Evolutionary conservation across 768 basidiomycete species (phyloP).

Genomic region (Cubamyces sp.): DNA sequence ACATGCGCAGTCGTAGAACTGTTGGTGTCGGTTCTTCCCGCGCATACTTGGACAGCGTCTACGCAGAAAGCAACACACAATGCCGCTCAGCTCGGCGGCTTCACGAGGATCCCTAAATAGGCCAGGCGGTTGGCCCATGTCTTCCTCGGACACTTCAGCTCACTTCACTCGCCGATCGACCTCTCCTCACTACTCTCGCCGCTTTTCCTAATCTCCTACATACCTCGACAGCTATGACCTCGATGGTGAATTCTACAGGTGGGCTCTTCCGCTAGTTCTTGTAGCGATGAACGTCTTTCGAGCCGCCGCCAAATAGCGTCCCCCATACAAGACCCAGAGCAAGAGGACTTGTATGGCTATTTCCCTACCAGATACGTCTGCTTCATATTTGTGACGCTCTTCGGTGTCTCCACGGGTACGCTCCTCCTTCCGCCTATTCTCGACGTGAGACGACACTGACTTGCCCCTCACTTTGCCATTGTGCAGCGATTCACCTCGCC

Average conservation of each 20-base stretch:
- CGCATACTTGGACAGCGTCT: slow-evolving; percentile 10
- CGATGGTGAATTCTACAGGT: slow-evolving; percentile 9
- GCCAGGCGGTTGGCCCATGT: neutral
- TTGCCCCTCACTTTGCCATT: neutral
- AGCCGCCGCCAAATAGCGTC: neutral
- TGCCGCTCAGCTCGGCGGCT: slow-evolving; percentile 17
- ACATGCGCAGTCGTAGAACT: slow-evolving; percentile 6
- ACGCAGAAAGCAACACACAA: neutral
- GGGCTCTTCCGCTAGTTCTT: neutral
- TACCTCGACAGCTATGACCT: neutral
- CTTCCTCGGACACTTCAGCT: slow-evolving; percentile 10
- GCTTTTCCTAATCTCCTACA: neutral
- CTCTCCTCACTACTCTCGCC: neutral
- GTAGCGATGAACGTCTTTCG: neutral
- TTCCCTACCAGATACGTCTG: slow-evolving; percentile 12
- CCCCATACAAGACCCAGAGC: neutral
- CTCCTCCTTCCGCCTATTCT: neutral
- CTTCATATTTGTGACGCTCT: slow-evolving; percentile 23
- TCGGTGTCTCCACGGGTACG: slow-evolving; percentile 26
- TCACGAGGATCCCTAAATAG: slow-evolving; percentile 1
- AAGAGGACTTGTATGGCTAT: slow-evolving; percentile 19
- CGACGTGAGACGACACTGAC: neutral
- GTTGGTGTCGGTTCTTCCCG: neutral
- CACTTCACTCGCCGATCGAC: slow-evolving; percentile 12
- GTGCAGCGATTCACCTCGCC: slow-evolving; percentile 32